phyloP scores from a whole-genome alignment of 768 basidiomycete species.

The Rhizopogon rudus region DNA sequence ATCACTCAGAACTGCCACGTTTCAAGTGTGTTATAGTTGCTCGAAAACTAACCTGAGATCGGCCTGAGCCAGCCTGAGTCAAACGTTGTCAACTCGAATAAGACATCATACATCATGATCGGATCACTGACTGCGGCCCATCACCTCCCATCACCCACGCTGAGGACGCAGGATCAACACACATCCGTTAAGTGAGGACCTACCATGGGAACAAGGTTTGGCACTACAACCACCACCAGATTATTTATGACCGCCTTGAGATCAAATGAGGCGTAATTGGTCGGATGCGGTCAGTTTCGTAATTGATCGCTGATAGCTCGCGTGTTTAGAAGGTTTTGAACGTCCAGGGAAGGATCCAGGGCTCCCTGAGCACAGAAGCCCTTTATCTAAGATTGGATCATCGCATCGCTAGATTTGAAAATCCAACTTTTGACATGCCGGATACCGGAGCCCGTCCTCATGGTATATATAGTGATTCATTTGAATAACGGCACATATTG shows the following conservation, averaged over 20 bases:
- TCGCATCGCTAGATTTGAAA: background rate
- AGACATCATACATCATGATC: background rate
- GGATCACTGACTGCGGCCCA: background rate
- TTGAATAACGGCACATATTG: background rate
- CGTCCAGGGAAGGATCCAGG: background rate
- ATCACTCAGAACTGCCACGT: too few relatives aligned
- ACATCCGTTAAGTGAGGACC: background rate
- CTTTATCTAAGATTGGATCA: background rate
- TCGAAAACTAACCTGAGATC: background rate
- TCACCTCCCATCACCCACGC: background rate
- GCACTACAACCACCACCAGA: background rate
- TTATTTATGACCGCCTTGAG: background rate
- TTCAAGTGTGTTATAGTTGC: too few relatives aligned
- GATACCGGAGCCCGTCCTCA: background rate
- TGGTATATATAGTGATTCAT: background rate
- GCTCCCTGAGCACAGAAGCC: background rate
- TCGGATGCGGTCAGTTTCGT: background rate
- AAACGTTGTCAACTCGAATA: background rate
- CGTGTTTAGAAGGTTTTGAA: background rate
- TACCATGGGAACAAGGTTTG: constrained; percentile 2
- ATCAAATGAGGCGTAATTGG: background rate
- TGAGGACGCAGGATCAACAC: background rate
- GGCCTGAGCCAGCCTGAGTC: background rate
- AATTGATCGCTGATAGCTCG: constrained; percentile 1
- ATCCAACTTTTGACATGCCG: background rate